Percentiles rank a stretch among this genome's conserved stretches.
These are phyloP conservation scores for Hypoxylon sp. DNA, from an alignment of 2,329 filamentous ascomycete species.

Conservation along the genomic window DNA sequence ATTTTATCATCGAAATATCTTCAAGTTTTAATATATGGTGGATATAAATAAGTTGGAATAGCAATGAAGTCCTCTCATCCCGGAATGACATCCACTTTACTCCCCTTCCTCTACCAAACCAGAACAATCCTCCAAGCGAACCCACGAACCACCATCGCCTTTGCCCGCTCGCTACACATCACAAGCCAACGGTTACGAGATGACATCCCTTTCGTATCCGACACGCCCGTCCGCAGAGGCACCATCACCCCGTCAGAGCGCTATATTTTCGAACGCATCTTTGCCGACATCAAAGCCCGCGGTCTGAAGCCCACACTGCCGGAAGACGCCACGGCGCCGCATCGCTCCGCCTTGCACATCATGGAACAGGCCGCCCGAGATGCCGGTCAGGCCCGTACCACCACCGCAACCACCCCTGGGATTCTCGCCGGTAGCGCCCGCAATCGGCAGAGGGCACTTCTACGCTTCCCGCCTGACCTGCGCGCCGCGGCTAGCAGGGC, in stretches of 20 bases:
- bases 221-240: slow-evolving; percentile 39
- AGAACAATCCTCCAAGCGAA: slow-evolving; percentile 62
- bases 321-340: slow-evolving; percentile 21
- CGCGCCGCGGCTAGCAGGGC: slow-evolving; percentile 51
- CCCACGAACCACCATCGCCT: slow-evolving; percentile 37
- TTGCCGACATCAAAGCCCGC: slow-evolving; percentile 62
- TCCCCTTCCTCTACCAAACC: slow-evolving; percentile 78
- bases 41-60: too few relatives aligned
- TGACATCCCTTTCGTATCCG: slow-evolving; percentile 58
- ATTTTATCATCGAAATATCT: neutral
- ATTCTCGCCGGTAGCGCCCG: slow-evolving; percentile 38
- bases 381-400: slow-evolving; percentile 29
- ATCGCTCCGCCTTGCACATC: slow-evolving; percentile 42
- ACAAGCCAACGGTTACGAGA: slow-evolving; percentile 39
- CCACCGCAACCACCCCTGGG: slow-evolving; percentile 32
- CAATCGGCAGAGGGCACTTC: slow-evolving; percentile 49
- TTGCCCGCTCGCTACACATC: slow-evolving; percentile 39
- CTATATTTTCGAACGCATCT: slow-evolving; percentile 61
- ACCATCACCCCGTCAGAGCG: slow-evolving; percentile 67
- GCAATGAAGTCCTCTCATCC: too few relatives aligned
- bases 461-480: slow-evolving; percentile 53
- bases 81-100: slow-evolving; percentile 58
- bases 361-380: slow-evolving; percentile 43
- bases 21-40: neutral
- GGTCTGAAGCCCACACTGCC: slow-evolving; percentile 39